Evolutionary conservation across 225 moss, liverwort and hornwort species (phyloP).

Genomic region (Ulota crispa): DNA sequence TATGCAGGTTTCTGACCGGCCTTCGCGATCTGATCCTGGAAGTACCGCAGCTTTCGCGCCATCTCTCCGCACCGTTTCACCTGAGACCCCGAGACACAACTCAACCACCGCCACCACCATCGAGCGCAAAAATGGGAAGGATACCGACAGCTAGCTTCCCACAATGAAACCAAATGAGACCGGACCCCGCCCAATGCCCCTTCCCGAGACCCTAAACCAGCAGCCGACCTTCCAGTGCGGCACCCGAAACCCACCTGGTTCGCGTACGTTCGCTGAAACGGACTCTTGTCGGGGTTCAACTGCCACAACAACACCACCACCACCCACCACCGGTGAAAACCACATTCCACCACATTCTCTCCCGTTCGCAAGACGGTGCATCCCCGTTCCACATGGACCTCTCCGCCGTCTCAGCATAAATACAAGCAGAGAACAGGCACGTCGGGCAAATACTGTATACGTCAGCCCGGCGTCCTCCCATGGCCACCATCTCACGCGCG

Average conservation of each 20-base stretch:
- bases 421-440: not conserved
- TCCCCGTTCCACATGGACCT: not conserved
- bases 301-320: conserved; percentile 45
- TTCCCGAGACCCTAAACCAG: not conserved
- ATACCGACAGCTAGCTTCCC: not conserved
- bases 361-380: not conserved
- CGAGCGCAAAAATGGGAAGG: not conserved
- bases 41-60: conserved; percentile 92
- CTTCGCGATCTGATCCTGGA: conserved; percentile 86
- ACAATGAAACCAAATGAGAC: not conserved
- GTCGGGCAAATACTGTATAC: not conserved
- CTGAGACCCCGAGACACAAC: conserved; percentile 24
- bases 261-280: conserved; percentile 98
- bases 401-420: not conserved
- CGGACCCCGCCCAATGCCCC: not conserved
- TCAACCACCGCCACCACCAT: not conserved
- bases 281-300: conserved; percentile 97
- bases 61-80: conserved; percentile 98
- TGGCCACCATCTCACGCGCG: no score
- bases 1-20: conserved; percentile 70
- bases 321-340: conserved; percentile 8
- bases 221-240: not conserved
- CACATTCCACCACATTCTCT: not conserved
- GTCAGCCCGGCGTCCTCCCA: not conserved
- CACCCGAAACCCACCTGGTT: conserved; percentile 66